Evolutionary conservation across 2,329 filamentous ascomycete species (phyloP).

Genomic region (Hymenoscyphus infarciens): DNA sequence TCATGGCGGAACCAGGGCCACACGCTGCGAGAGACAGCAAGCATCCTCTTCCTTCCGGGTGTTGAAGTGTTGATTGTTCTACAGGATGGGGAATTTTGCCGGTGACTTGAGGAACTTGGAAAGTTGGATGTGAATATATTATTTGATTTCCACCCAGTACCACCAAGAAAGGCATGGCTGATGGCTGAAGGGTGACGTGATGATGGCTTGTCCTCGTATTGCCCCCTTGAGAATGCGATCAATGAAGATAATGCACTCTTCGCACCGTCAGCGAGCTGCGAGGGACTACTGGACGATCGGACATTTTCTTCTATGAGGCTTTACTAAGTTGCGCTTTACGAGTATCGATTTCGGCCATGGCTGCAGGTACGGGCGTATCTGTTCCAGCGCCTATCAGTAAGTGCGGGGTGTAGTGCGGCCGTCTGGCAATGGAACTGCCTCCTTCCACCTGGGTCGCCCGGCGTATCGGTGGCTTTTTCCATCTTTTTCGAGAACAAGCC

Average conservation of each 20-base stretch:
- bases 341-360: neutral
- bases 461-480: neutral
- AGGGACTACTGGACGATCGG: neutral
- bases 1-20: neutral
- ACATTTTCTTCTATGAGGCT: neutral
- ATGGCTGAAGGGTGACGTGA: constrained; percentile 1
- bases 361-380: neutral
- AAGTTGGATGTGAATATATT: neutral
- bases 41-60: constrained; percentile 4
- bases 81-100: neutral
- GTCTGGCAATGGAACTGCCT: constrained; percentile 1
- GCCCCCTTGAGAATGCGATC: neutral
- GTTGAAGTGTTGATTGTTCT: neutral
- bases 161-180: neutral
- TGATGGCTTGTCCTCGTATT: neutral
- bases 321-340: neutral
- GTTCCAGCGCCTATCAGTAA: neutral
- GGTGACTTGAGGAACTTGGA: neutral
- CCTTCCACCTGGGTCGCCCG: constrained; percentile 1
- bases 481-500: neutral
- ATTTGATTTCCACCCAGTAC: neutral
- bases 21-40: neutral
- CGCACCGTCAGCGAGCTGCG: neutral
- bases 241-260: neutral
- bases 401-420: neutral